Evolutionary conservation across 2,329 filamentous ascomycete species (phyloP).

Genomic region (Septoria petroselini): DNA sequence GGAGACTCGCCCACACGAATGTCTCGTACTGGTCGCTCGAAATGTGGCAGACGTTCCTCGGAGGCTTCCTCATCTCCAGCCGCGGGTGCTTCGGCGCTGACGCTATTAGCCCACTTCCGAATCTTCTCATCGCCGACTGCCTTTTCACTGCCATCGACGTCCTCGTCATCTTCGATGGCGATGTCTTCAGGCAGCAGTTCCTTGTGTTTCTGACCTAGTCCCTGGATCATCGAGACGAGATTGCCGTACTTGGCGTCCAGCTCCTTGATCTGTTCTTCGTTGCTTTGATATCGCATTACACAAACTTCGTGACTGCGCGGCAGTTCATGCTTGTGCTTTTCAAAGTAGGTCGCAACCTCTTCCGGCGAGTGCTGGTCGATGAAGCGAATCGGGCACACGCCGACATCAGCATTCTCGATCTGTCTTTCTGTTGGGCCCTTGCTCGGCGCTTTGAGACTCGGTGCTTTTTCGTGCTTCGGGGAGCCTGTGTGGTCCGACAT

Average conservation of each 20-base stretch:
- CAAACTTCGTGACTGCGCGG: conserved; percentile 92
- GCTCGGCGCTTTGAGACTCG: conserved; percentile 11
- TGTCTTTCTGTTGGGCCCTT: conserved; percentile 18
- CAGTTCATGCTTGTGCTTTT: conserved; percentile 91
- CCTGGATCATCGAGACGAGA: conserved; percentile 90
- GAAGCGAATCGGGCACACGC: conserved; percentile 88
- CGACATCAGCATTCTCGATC: conserved; percentile 34
- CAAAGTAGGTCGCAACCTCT: conserved; percentile 89
- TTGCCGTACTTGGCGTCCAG: conserved; percentile 93
- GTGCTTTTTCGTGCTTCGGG: conserved; percentile 15
- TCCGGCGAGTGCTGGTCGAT: conserved; percentile 89
- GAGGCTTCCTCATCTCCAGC: conserved; percentile 46
- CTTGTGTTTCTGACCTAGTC: conserved; percentile 81
- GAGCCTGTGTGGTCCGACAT: conserved; percentile 30
- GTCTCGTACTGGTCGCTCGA: conserved; percentile 82
- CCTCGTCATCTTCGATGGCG: conserved; percentile 47
- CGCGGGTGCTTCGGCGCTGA: conserved; percentile 57
- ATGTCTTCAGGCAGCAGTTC: conserved; percentile 69
- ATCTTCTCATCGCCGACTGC: conserved; percentile 67
- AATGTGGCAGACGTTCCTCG: conserved; percentile 66
- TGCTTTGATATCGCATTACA: conserved; percentile 82
- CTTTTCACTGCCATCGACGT: conserved; percentile 38
- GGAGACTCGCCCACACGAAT: conserved; percentile 91
- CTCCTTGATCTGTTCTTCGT: conserved; percentile 78
- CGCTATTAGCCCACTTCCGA: conserved; percentile 78